Evolutionary conservation across 2,329 filamentous ascomycete genomes (phyloP), one percentile per base, ranked within the genome.

Genomic region (Xylariaceae sp.): DNA sequence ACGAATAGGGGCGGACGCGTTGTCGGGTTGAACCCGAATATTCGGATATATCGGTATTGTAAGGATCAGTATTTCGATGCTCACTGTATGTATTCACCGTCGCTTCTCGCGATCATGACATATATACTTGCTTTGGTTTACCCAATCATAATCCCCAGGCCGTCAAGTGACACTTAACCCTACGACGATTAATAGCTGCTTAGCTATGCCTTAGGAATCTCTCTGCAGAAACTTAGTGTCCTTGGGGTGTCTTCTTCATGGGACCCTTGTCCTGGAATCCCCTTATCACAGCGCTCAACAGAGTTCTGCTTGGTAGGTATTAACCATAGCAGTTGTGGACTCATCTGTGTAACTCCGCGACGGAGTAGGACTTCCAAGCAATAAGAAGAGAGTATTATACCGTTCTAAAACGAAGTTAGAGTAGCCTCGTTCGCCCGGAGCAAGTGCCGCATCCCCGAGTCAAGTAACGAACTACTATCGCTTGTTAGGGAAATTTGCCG

Each of bases 1-100:
- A 37, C 19, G 21, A 67, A 79, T 45, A 96, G 91, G 90, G 91
- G 90, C 54, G 92, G 92, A 23, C 82, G 91, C 48, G 85, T 90
- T 0, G 76, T 96, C n/a, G 92, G 92, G 0, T 75, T 97, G 57
- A 96, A 91, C 72, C 86, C 90, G 7, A 96, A 96, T 63, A 96
- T 97, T 52, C 82, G 93, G 32, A 85, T 97, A 26, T 97, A 97
- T 75, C 84, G 93, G 20, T 97, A 97, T 73, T 84, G 82, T 1
- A 84, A 88, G 62, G 91, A 90, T 0, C 92, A 97, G 70, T 96
- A 93, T 71, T 97, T 97, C 71, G 92, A 92, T 69, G 88, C 90
- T 66, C 93, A 97, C 72, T 97, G 91, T 93, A 82, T 67, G 88
- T 82, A 16, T 47, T 40, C n/a, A 47, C 18, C 18, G 20, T 14